Conservation (phyloP, 2,329 filamentous ascomycete species). For the Colletotrichum cereale region DNA sequence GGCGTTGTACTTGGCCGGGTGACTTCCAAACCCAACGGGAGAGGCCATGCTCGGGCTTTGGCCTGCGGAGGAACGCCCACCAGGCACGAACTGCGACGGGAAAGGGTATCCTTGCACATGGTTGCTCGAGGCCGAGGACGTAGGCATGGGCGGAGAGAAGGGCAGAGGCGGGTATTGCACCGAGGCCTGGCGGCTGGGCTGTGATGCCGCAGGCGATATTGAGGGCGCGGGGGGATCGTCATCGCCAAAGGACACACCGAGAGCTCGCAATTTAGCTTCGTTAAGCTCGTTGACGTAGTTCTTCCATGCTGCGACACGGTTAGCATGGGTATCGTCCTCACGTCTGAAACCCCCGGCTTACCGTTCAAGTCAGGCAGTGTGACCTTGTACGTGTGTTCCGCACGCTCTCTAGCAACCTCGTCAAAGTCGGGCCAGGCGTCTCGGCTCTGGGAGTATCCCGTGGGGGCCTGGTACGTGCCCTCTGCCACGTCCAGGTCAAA, state of each 20-base stretch:
- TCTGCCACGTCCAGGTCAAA: constrained; percentile 69
- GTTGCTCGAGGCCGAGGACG: constrained; percentile 82
- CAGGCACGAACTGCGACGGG: constrained; percentile 69
- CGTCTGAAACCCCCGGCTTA: constrained; percentile 47
- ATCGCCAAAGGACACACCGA: constrained; percentile 86
- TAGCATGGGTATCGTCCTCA: constrained; percentile 33
- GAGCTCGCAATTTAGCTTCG: constrained; percentile 91
- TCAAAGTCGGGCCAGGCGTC: constrained; percentile 74
- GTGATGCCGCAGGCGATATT: constrained; percentile 74
- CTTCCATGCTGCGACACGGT: constrained; percentile 67
- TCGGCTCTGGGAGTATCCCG: constrained; percentile 71
- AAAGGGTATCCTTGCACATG: constrained; percentile 70
- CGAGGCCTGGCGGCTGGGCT: constrained; percentile 76
- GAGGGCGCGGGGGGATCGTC: constrained; percentile 75
- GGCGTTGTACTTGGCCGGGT: constrained; percentile 72
- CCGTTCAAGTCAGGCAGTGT: constrained; percentile 77
- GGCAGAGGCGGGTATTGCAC: constrained; percentile 81
- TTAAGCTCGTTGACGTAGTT: constrained; percentile 84
- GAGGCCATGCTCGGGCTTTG: constrained; percentile 79
- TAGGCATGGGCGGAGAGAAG: constrained; percentile 86
- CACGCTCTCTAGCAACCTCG: constrained; percentile 69
- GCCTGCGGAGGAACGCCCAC: constrained; percentile 68
- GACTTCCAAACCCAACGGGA: constrained; percentile 75
- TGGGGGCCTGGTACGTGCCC: constrained; percentile 46
- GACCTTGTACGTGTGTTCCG: constrained; percentile 68